Evolutionary conservation across 176 grass and related monocot species (phyloP).

Genomic region (Alloteropsis semialata): DNA sequence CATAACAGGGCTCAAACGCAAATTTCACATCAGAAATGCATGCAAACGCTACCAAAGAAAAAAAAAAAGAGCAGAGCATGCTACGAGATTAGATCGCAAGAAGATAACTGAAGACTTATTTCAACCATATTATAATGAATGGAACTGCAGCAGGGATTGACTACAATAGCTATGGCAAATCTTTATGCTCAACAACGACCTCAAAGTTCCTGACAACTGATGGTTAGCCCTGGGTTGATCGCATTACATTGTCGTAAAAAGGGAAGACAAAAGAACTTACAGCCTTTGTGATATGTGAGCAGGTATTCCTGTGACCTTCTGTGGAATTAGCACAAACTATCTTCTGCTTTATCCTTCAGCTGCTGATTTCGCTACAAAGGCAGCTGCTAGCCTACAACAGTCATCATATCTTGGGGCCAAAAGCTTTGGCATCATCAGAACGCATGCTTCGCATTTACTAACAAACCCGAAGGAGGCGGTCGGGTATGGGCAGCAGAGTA

Average conservation of each 20-base stretch:
- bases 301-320: constrained; percentile 10
- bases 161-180: constrained; percentile 10
- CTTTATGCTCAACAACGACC: constrained; percentile 24
- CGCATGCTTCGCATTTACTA: constrained; percentile 57
- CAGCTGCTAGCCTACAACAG: constrained; percentile 49
- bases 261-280: background rate
- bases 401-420: constrained; percentile 37
- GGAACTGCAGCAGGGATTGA: background rate
- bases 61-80: background rate
- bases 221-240: constrained; percentile 29
- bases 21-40: background rate
- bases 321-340: constrained; percentile 41
- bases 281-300: constrained; percentile 9
- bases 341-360: constrained; percentile 32
- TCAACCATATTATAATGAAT: background rate
- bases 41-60: background rate
- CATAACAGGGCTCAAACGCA: background rate
- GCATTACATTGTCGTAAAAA: constrained; percentile 31
- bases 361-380: constrained; percentile 46
- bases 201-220: background rate
- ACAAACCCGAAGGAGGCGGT: constrained; percentile 45
- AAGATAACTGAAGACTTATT: background rate
- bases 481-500: background rate
- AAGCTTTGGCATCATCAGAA: constrained; percentile 40
- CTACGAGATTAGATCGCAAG: background rate